Conservation (phyloP, 192 early-diverging fungal species). For the Backusella morwellensis region DNA sequence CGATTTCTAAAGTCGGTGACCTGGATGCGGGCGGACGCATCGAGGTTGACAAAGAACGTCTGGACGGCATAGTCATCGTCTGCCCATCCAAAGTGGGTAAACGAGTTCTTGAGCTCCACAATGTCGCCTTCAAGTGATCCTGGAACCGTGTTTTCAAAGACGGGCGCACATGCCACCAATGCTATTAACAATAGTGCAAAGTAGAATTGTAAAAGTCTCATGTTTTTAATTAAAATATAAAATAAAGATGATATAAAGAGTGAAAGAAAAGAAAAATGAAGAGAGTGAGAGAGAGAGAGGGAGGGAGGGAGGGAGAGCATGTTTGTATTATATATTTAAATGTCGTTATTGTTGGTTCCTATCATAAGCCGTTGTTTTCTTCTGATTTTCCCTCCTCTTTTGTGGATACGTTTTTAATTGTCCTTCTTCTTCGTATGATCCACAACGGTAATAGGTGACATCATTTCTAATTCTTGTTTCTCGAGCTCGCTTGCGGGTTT, state of each 20-base stretch:
- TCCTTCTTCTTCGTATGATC: slow-evolving; percentile 14
- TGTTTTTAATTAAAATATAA: background rate
- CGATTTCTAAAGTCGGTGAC: slow-evolving; percentile 25
- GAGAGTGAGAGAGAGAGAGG: background rate
- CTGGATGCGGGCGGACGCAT: slow-evolving; percentile 12
- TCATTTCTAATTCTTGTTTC: slow-evolving; percentile 17
- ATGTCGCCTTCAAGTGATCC: background rate
- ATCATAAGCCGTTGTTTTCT: background rate
- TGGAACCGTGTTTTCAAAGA: background rate
- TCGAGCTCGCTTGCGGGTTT: slow-evolving; percentile 22
- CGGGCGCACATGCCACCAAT: background rate
- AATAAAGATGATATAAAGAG: background rate
- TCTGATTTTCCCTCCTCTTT: background rate
- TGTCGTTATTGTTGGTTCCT: background rate
- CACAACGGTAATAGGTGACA: slow-evolving; percentile 24
- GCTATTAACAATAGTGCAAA: background rate
- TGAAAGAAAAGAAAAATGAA: background rate
- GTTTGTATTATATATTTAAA: background rate
- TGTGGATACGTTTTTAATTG: background rate
- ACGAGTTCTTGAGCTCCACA: background rate
- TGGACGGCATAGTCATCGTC: background rate
- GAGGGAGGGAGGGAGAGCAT: background rate
- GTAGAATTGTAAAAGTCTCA: background rate
- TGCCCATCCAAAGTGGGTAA: background rate
- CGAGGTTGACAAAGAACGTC: background rate